A percentile compares a stretch with the other conserved stretches of the same genome.
Evolutionary conservation across 208 protist species (phyloP).

Genomic region (Wallacemonas sp.): DNA sequence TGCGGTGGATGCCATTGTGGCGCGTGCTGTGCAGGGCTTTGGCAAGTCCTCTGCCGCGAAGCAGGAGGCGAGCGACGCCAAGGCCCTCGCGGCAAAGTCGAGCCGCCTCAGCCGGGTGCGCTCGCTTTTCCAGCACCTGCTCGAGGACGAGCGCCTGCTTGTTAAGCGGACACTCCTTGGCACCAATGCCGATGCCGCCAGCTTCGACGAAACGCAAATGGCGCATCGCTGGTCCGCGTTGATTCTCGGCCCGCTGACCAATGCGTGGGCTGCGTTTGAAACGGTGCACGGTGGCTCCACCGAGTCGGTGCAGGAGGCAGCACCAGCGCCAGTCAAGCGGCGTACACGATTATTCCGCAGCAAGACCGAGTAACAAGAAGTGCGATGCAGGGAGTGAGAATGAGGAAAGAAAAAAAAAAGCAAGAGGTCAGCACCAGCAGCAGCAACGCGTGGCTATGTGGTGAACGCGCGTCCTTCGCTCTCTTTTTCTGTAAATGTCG

Average conservation of each 20-base stretch:
- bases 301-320: constrained; percentile 42
- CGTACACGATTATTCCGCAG: constrained; percentile 70
- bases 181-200: neutral
- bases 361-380: constrained; percentile 12
- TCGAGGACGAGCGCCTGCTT: constrained; percentile 48
- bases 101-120: constrained; percentile 29
- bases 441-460: too few relatives aligned
- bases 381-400: too few relatives aligned
- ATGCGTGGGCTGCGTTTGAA: constrained; percentile 76
- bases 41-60: neutral
- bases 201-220: constrained; percentile 60
- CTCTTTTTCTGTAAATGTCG: too few relatives aligned
- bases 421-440: too few relatives aligned
- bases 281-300: constrained; percentile 53
- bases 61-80: neutral
- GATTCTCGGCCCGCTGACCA: constrained; percentile 57
- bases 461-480: too few relatives aligned
- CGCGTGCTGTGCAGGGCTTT: constrained; percentile 6
- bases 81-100: neutral
- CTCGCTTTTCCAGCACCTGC: constrained; percentile 43
- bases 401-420: too few relatives aligned
- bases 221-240: constrained; percentile 59
- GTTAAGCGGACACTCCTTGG: constrained; percentile 8
- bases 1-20: constrained; percentile 62
- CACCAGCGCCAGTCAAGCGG: constrained; percentile 45